Evolutionary conservation across 352 stramenopile genomes (phyloP), one percentile per base, ranked within the genome.

Genomic region (Phytophthora tentaculata): DNA sequence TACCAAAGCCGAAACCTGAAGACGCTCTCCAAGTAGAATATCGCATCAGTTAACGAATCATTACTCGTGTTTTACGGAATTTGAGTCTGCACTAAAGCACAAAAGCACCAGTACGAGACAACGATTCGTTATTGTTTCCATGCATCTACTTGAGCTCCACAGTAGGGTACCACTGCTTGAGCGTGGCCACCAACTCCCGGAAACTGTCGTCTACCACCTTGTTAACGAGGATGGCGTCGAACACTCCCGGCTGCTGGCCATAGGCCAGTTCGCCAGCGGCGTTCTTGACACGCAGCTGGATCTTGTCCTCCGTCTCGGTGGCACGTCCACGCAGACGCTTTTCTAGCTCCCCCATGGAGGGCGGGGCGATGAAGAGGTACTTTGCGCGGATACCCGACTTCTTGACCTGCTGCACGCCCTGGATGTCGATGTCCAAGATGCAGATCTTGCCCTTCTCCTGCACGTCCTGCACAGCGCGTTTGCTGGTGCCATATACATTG

Each of bases 371-470:
- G 70, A 99, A 99, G 32, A 99, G 79, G 71, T 95, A 99, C 58
- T 98, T 96, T 45, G 92, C 88, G 26, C 83, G 60, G n/a, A 98
- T 73, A n/a, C 84, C 79, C 28, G 85, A 86, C 69, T 74, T 71
- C 71, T 96, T 98, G 23, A 99, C 96, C 66, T 94, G 95, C 71
- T 97, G 85, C 17, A 99, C 97, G 29, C 98, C 98, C 76, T 99
- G 97, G 51, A 99, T 92, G 70, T 99, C 98, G 61, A 99, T 99
- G 80, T 99, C 98, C 35, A 99, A 68, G 56, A 99, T 97, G 79
- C 97, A 99, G 64, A 99, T 97, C 81, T 99, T 98, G 48, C 92
- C 88, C 69, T 96, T 74, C 29, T 91, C 80, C 69, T 96, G 87
- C 39, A 99, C 97, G 61, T 88, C 84, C 76, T 96, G 73, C 23